Evolutionary conservation across 169 alveolate species (phyloP).

Genomic region (Theileria annulata): DNA sequence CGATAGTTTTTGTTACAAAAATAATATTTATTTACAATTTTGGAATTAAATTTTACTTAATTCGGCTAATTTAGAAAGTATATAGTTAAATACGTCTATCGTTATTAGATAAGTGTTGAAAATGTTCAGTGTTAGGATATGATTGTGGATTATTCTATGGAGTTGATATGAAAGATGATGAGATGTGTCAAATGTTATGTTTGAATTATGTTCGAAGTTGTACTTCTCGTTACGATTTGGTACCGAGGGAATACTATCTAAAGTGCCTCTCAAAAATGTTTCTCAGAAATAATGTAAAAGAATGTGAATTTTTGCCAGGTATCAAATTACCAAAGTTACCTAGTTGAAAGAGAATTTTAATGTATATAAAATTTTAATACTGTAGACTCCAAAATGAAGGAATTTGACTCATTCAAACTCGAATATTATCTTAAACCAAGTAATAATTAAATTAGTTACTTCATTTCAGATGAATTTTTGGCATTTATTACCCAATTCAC

Average conservation of each 20-base stretch:
- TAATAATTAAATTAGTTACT: not conserved
- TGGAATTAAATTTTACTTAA: too few relatives aligned
- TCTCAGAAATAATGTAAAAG: slow-evolving; percentile 1
- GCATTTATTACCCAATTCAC: too few relatives aligned
- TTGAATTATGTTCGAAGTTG: slow-evolving; percentile 34
- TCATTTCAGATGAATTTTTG: not conserved
- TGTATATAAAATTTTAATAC: too few relatives aligned
- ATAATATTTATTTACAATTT: not conserved
- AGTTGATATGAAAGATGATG: not conserved
- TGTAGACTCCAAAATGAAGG: slow-evolving; percentile 20
- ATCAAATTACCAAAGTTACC: too few relatives aligned
- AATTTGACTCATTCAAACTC: slow-evolving; percentile 8
- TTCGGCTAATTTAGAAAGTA: too few relatives aligned
- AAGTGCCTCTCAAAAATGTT: slow-evolving; percentile 34
- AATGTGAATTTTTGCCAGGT: slow-evolving; percentile 44
- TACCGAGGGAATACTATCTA: slow-evolving; percentile 16
- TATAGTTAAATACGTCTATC: not conserved
- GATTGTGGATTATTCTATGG: slow-evolving; percentile 48
- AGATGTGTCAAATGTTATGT: slow-evolving; percentile 50
- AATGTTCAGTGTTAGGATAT: slow-evolving; percentile 23
- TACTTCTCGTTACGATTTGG: not conserved
- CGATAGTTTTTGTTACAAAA: not conserved
- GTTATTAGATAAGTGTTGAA: not conserved
- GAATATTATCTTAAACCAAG: slow-evolving; percentile 38
- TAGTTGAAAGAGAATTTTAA: too few relatives aligned